Evolutionary conservation across 2,329 filamentous ascomycete species (phyloP).

Genomic region (Corynespora cassiicola): DNA sequence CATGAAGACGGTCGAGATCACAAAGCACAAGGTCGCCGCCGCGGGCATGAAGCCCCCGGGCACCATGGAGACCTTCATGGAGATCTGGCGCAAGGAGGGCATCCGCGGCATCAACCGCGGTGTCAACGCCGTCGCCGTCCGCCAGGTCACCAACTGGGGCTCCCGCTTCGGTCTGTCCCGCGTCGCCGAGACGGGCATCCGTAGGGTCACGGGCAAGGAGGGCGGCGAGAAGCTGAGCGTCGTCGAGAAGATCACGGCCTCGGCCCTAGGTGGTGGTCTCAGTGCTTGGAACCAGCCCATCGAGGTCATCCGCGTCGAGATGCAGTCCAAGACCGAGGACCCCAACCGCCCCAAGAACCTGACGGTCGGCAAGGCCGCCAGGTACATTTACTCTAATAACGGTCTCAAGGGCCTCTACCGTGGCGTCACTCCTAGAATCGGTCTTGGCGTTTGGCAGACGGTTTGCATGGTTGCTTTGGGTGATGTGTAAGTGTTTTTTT

Average conservation of each 20-base stretch:
- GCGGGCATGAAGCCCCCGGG: constrained; percentile 83
- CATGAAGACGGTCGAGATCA: constrained; percentile 99
- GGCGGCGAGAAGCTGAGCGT: constrained; percentile 78
- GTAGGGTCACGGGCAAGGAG: constrained; percentile 77
- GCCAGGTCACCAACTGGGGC: constrained; percentile 99
- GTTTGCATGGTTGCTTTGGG: constrained; percentile 99
- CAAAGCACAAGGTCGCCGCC: constrained; percentile 92
- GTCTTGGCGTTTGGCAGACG: constrained; percentile 97
- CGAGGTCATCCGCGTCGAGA: constrained; percentile 99
- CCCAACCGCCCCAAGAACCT: constrained; percentile 99
- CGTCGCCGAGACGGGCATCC: constrained; percentile 88
- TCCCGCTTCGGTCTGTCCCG: constrained; percentile 93
- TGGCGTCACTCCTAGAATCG: constrained; percentile 91
- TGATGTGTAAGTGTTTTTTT: constrained; percentile 77
- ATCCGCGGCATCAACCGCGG: constrained; percentile 97
- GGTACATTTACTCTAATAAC: constrained; percentile 90
- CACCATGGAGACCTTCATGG: constrained; percentile 94
- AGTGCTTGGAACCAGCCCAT: constrained; percentile 99
- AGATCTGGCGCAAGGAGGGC: constrained; percentile 94
- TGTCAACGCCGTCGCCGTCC: constrained; percentile 97
- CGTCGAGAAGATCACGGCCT: constrained; percentile 87
- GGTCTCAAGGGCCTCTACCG: constrained; percentile 93
- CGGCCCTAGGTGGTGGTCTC: constrained; percentile 87
- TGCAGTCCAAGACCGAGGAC: constrained; percentile 99
- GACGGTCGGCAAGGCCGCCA: constrained; percentile 83